Conservation (phyloP, 805 yeast genomes). For the Teunomyces barrocoloradensis region DNA sequence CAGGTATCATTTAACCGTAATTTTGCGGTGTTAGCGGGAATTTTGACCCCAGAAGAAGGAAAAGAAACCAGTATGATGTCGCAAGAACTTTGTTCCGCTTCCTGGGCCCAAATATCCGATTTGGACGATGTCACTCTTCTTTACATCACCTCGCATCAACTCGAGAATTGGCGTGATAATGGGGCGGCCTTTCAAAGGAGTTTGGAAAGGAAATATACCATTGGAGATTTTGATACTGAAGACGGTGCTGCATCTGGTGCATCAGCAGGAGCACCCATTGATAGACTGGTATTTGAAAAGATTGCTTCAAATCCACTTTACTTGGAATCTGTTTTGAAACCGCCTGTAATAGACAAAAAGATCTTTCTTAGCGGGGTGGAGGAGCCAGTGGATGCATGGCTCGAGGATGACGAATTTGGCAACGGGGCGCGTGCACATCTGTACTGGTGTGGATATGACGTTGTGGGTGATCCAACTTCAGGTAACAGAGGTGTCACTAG, state of each 20-base stretch:
- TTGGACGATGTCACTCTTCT: constrained; percentile 21
- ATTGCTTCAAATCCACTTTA: constrained; percentile 21
- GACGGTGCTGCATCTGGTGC: constrained; percentile 6
- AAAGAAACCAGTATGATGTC: constrained; percentile 15
- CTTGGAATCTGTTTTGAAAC: constrained; percentile 22
- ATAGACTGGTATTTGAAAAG: constrained; percentile 1
- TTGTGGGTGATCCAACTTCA: constrained; percentile 24
- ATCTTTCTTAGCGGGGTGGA: constrained; percentile 13
- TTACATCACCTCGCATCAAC: constrained; percentile 34
- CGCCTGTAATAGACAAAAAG: constrained; percentile 19
- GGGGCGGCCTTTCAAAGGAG: constrained; percentile 12
- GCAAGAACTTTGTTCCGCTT: constrained; percentile 34
- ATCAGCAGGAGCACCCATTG: constrained; percentile 3
- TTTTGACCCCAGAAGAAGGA: constrained; percentile 27
- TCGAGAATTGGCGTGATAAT: constrained; percentile 26
- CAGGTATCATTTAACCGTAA: constrained; percentile 22
- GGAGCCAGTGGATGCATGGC: constrained; percentile 31
- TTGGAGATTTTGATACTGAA: neutral
- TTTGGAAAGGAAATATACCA: constrained; percentile 14
- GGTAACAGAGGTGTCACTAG: constrained; percentile 18
- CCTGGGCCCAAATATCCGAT: constrained; percentile 35
- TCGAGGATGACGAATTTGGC: constrained; percentile 12
- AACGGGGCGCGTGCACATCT: constrained; percentile 14
- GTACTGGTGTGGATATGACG: constrained; percentile 35
- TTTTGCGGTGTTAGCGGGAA: constrained; percentile 29